Evolutionary conservation across 129 eudicot species (phyloP).

Genomic region (Logfia minima): DNA sequence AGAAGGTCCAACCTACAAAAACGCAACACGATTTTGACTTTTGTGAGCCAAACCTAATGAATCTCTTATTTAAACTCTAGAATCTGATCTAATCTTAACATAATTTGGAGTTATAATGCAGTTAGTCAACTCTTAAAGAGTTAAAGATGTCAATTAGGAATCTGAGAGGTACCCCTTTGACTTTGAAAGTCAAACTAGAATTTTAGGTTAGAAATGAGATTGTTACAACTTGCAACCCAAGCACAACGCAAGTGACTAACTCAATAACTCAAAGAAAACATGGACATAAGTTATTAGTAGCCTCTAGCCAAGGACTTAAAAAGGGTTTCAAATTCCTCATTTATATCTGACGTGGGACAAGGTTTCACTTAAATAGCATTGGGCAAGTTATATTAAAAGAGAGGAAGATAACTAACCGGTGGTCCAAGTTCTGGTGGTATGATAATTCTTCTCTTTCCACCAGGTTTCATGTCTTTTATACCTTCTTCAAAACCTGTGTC

Average conservation of each 20-base stretch:
- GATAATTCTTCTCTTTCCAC: constrained; percentile 92
- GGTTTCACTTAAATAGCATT: neutral
- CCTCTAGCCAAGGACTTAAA: neutral
- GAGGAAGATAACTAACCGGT: constrained; percentile 63
- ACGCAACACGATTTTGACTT: constrained; percentile 19
- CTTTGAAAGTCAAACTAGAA: constrained; percentile 13
- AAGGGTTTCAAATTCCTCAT: neutral
- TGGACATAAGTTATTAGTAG: neutral
- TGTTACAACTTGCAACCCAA: neutral
- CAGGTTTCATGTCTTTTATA: constrained; percentile 92
- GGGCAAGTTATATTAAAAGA: neutral
- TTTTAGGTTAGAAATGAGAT: neutral
- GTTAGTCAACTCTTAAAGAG: constrained; percentile 7
- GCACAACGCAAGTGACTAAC: neutral
- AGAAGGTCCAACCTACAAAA: constrained; percentile 86
- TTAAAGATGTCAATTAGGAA: neutral
- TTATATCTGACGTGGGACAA: neutral
- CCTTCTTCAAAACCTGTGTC: constrained; percentile 97
- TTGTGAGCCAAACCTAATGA: constrained; percentile 7
- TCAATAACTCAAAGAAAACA: neutral
- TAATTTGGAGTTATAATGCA: neutral
- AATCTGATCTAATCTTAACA: neutral
- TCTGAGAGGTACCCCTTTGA: neutral
- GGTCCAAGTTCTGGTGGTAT: constrained; percentile 99
- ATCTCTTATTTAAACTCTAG: neutral